These are phyloP conservation scores for Euryodendron excelsum DNA, from an alignment of 148 eudicot species.

Conservation along the genomic window DNA sequence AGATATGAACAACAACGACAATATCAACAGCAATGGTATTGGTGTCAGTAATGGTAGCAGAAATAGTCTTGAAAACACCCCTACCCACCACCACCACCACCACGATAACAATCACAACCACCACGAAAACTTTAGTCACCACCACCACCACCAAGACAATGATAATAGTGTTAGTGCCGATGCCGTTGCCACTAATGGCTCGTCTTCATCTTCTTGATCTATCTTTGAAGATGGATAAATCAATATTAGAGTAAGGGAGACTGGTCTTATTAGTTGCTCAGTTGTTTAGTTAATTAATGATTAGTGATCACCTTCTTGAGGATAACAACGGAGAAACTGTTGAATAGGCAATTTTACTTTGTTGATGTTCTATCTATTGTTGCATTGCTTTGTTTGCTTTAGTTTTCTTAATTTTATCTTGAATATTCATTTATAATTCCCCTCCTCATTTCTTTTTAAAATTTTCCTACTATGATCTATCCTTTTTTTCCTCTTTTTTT, in stretches of 20 bases:
- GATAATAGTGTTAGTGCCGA: slow-evolving; percentile 7
- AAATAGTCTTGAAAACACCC: neutral
- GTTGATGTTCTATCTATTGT: neutral
- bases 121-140: neutral
- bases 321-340: slow-evolving; percentile 9
- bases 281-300: slow-evolving; percentile 19
- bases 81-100: neutral
- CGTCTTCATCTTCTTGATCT: slow-evolving; percentile 38
- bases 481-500: neutral
- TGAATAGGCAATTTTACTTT: neutral
- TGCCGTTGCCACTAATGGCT: slow-evolving; percentile 25
- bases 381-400: neutral
- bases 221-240: slow-evolving; percentile 10
- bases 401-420: neutral
- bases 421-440: neutral
- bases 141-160: neutral
- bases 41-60: neutral
- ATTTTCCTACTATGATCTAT: neutral
- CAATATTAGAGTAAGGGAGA: slow-evolving; percentile 13
- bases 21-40: neutral
- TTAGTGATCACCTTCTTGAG: slow-evolving; percentile 17
- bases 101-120: neutral
- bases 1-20: slow-evolving; percentile 7
- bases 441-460: neutral
- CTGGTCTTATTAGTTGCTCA: slow-evolving; percentile 6